Percentiles rank a stretch among this genome's conserved stretches.
phyloP scores from a whole-genome alignment of 176 grass and related monocot species.

The Pontederia paniculata region DNA sequence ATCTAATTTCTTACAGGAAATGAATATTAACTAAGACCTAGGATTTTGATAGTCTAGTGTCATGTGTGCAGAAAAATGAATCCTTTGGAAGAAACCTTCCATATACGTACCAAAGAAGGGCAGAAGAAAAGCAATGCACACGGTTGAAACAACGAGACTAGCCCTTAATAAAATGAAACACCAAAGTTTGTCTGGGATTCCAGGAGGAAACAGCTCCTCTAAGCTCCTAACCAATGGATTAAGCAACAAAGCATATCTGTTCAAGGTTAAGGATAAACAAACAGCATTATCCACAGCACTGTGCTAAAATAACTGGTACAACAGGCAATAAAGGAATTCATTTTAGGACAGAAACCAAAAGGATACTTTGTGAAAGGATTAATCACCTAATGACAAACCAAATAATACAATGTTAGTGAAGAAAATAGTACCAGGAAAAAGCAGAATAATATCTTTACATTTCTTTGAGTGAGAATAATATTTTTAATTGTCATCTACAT shows the following conservation, averaged over 20 bases:
- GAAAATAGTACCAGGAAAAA: neutral
- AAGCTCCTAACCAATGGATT: slow-evolving; percentile 79
- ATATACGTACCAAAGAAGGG: slow-evolving; percentile 69
- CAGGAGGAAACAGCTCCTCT: slow-evolving; percentile 60
- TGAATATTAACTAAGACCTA: no score
- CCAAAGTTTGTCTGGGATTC: slow-evolving; percentile 36
- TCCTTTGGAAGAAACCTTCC: neutral
- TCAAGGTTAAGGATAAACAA: slow-evolving; percentile 39
- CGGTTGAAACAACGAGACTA: slow-evolving; percentile 61
- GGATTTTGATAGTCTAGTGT: no score
- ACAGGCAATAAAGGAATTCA: neutral
- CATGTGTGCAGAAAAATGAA: no score
- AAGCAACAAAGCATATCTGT: slow-evolving; percentile 73
- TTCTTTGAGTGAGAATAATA: no score
- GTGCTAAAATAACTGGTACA: neutral
- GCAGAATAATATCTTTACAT: neutral
- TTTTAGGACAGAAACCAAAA: slow-evolving; percentile 15
- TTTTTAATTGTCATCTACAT: neutral
- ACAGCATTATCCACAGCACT: neutral
- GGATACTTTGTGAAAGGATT: slow-evolving; percentile 98
- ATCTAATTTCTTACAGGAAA: no score
- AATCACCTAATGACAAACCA: slow-evolving; percentile 47
- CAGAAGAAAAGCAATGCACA: slow-evolving; percentile 78
- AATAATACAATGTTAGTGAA: slow-evolving; percentile 3
- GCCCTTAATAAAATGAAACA: slow-evolving; percentile 49